Conservation (phyloP, 1,284 basidiomycete genomes). For the Cryptococcus maquisensis region DNA sequence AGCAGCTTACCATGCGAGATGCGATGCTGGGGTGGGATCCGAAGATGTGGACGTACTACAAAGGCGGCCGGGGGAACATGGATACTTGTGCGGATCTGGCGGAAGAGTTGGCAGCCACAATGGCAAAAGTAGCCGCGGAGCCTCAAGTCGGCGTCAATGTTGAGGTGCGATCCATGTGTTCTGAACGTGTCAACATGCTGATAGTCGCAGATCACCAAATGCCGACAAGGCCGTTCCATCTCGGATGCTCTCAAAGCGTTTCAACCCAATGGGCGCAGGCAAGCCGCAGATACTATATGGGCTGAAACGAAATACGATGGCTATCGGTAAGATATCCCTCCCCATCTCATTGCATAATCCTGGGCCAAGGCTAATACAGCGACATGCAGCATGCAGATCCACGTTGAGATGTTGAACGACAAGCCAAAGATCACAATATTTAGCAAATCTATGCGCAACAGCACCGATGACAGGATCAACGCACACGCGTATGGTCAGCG, state of each 20-base stretch:
- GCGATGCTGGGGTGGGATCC: slow-evolving; percentile 71
- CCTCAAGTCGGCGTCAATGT: slow-evolving; percentile 56
- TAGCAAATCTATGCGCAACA: slow-evolving; percentile 77
- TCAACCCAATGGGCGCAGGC: slow-evolving; percentile 7
- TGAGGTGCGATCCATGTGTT: slow-evolving; percentile 50
- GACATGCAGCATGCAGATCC: slow-evolving; percentile 62
- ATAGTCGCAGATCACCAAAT: slow-evolving; percentile 67
- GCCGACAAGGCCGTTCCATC: slow-evolving; percentile 62
- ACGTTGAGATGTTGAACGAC: slow-evolving; percentile 57
- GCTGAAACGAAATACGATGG: slow-evolving; percentile 89
- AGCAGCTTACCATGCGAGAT: slow-evolving; percentile 57
- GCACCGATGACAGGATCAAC: slow-evolving; percentile 65
- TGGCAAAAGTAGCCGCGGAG: slow-evolving; percentile 18
- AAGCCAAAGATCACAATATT: slow-evolving; percentile 64
- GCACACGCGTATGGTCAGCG: slow-evolving; percentile 58
- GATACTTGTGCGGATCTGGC: slow-evolving; percentile 59
- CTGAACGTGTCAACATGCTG: not conserved
- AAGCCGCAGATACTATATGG: slow-evolving; percentile 56
- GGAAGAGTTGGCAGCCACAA: slow-evolving; percentile 42
- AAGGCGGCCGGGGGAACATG: slow-evolving; percentile 55
- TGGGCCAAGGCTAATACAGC: not conserved
- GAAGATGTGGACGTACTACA: slow-evolving; percentile 59
- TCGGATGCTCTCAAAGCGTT: slow-evolving; percentile 58
- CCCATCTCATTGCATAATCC: not conserved
- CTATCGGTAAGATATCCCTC: slow-evolving; percentile 56